A percentile compares a stretch with the other conserved stretches of the same genome.
Conservation (phyloP, 139 green algal species). For the Microglena sp. region DNA sequence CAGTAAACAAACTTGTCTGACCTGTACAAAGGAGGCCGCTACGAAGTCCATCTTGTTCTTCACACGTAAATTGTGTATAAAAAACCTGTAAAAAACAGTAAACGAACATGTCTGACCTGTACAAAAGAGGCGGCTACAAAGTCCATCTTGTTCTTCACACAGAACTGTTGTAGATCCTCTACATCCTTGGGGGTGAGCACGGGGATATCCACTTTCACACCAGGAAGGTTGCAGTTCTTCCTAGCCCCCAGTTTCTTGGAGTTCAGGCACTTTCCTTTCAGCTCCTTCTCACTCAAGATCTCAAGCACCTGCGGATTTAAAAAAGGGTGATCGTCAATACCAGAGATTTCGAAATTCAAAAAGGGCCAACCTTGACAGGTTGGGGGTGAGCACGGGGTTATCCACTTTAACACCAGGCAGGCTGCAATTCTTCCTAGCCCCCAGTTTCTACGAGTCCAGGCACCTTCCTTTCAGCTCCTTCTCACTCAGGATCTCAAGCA, state of each 20-base stretch:
- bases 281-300: too few species aligned
- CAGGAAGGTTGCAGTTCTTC: slow-evolving; percentile 56
- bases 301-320: too few species aligned
- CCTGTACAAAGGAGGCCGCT: slow-evolving; percentile 55
- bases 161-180: slow-evolving; percentile 47
- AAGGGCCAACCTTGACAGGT: too few species aligned
- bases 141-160: slow-evolving; percentile 40
- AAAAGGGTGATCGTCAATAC: too few species aligned
- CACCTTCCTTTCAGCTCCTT: too few species aligned
- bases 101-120: too few species aligned
- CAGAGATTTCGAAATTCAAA: too few species aligned
- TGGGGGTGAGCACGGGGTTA: slow-evolving; percentile 52
- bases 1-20: too few species aligned
- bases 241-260: slow-evolving; percentile 5
- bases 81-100: too few species aligned
- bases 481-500: too few species aligned
- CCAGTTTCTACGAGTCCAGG: slow-evolving; percentile 13
- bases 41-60: slow-evolving; percentile 55
- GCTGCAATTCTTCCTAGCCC: slow-evolving; percentile 43
- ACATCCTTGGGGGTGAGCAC: slow-evolving; percentile 58
- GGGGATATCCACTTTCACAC: slow-evolving; percentile 56
- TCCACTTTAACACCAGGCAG: slow-evolving; percentile 56
- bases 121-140: slow-evolving; percentile 54
- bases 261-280: slow-evolving; percentile 27
- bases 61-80: slow-evolving; percentile 46